Evolutionary conservation across 2,329 filamentous ascomycete genomes (phyloP).

Genomic region (Plenodomus biglobosus): DNA sequence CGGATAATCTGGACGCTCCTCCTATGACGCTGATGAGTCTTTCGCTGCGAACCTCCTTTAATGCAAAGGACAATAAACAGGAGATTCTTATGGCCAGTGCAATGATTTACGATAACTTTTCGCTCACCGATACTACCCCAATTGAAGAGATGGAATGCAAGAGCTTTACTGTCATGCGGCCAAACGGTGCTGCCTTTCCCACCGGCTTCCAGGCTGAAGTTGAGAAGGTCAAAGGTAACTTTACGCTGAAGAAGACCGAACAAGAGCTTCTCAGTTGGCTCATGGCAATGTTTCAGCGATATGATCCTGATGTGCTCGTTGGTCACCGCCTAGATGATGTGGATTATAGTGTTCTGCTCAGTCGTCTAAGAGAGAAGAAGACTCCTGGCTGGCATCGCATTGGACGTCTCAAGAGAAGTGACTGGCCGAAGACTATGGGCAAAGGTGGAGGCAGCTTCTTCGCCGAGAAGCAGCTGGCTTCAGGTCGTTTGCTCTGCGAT

Average conservation of each 20-base stretch:
- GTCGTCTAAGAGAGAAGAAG: conserved; percentile 83
- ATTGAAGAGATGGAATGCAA: conserved; percentile 86
- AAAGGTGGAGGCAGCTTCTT: conserved; percentile 89
- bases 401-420: conserved; percentile 76
- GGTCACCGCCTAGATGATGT: conserved; percentile 97
- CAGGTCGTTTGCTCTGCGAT: conserved; percentile 89
- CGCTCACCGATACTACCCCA: conserved; percentile 81
- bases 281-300: conserved; percentile 80
- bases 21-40: conserved; percentile 96
- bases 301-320: conserved; percentile 90
- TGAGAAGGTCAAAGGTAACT: conserved; percentile 71
- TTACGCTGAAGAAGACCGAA: conserved; percentile 82
- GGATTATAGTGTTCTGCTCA: conserved; percentile 89
- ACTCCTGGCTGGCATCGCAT: conserved; percentile 94
- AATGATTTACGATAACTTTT: conserved; percentile 88
- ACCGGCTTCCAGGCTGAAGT: conserved; percentile 80
- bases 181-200: conserved; percentile 74
- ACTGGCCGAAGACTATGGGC: conserved; percentile 86
- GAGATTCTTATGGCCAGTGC: conserved; percentile 91
- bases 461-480: conserved; percentile 84
- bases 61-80: conserved; percentile 91
- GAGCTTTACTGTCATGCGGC: conserved; percentile 89
- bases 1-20: conserved; percentile 78
- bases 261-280: conserved; percentile 84
- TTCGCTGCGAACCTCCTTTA: conserved; percentile 82